Percentiles rank a stretch among this genome's conserved stretches.
Evolutionary conservation across 2,329 filamentous ascomycete genomes (phyloP).

Genomic region (Colletotrichum tabaci): DNA sequence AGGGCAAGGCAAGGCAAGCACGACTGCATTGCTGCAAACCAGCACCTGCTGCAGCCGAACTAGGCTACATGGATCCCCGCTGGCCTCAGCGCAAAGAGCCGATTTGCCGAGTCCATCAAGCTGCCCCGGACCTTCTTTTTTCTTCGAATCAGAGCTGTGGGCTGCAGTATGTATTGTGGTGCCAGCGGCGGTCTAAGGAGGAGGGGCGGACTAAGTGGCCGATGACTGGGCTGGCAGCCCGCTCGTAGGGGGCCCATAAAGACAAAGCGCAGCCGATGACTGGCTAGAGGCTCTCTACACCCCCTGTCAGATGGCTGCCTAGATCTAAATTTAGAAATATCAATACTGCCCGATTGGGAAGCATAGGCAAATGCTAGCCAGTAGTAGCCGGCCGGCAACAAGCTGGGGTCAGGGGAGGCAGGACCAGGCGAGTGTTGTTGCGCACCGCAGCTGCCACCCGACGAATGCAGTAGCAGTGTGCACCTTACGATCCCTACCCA

Average conservation of each 20-base stretch:
- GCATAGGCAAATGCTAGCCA: slow-evolving; percentile 28
- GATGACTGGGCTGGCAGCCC: slow-evolving; percentile 19
- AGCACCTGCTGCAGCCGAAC: not conserved
- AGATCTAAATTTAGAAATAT: slow-evolving; percentile 28
- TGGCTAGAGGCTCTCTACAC: not conserved
- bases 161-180: not conserved
- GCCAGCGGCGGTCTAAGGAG: not conserved
- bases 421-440: slow-evolving; percentile 36
- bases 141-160: slow-evolving; percentile 29
- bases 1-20: not conserved
- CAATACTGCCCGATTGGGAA: slow-evolving; percentile 18
- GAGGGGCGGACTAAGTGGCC: slow-evolving; percentile 23
- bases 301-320: slow-evolving; percentile 30
- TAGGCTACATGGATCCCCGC: slow-evolving; percentile 9
- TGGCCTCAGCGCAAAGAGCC: slow-evolving; percentile 15
- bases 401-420: slow-evolving; percentile 29
- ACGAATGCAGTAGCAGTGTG: too few relatives aligned
- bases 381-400: slow-evolving; percentile 12
- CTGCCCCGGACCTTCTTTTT: slow-evolving; percentile 19
- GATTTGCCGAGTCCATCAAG: slow-evolving; percentile 32
- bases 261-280: too few relatives aligned
- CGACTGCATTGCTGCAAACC: not conserved
- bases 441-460: slow-evolving; percentile 20
- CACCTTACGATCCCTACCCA: slow-evolving; percentile 15
- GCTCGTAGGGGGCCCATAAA: too few relatives aligned